Evolutionary conservation across 805 yeast species (phyloP), one percentile per base, ranked within the genome.

Genomic region (Candida parachauliodes): DNA sequence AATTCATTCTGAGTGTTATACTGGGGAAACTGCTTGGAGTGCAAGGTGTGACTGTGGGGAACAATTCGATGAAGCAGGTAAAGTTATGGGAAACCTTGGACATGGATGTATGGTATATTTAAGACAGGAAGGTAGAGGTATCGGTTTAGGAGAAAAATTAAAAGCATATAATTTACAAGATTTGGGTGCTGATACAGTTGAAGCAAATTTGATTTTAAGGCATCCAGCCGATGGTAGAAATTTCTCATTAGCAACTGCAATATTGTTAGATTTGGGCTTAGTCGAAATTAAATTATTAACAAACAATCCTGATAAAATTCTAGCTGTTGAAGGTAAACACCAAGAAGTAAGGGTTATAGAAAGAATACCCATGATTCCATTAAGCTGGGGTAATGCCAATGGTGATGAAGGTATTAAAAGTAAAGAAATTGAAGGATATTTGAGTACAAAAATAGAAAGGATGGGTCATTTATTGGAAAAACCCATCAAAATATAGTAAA

Each of bases 21-120:
- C 99, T 0, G 99, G 99, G 2, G 99, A 93, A 57, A 93, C 97
- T 1, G 98, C 97, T 8, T 93, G 99, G 98, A 80, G 91, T 41
- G 98, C 99, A 1, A 75, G 99, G 39, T 93, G 99, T 61, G 99
- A 93, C 62, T 93, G 99, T 64, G 99, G 99, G 15, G 99, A 93
- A 62, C 99, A 93, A 66, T 86, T 93, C 52, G 97, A 93, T 60
- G 96, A 94, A 61, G 98, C 98, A 2, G 98, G 97, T 7, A 74
- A 94, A 45, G 60, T 88, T 29, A 93, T 93, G 91, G 95, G 95
- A 5, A 67, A 73, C 40, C 73, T 72, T 34, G 96, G 96, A 12
- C 83, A 80, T 47, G 99, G 99, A 16, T 89, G 95, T 50, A 88
- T 93, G 35, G 98, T 93, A 2, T 93, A 93, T 57, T 68, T 93